A percentile compares a stretch with the other conserved stretches of the same genome.
These are phyloP conservation scores for Calocera cornea DNA, from an alignment of 768 basidiomycete species.

Conservation along the genomic window DNA sequence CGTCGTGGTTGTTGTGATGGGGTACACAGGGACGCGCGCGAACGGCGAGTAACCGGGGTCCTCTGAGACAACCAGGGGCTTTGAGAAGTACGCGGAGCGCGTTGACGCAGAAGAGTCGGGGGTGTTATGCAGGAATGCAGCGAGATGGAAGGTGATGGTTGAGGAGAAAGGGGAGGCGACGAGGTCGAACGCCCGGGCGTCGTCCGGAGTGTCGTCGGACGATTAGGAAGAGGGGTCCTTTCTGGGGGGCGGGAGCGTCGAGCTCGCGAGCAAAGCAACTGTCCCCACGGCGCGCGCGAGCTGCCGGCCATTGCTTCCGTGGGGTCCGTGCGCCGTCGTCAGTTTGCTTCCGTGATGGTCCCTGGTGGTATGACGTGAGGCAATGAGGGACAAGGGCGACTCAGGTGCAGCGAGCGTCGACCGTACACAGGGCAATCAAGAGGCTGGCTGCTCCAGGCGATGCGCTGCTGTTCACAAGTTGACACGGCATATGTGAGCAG, in stretches of 20 bases:
- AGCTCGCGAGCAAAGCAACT: conserved; percentile 4
- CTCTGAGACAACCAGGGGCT: neutral
- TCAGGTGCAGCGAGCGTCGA: neutral
- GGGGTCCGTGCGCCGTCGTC: neutral
- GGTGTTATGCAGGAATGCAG: conserved; percentile 4
- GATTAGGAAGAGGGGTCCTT: conserved; percentile 6
- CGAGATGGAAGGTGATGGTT: neutral
- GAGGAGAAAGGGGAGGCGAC: neutral
- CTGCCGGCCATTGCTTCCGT: conserved; percentile 3
- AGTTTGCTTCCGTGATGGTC: neutral
- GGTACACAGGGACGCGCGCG: neutral
- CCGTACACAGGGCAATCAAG: neutral
- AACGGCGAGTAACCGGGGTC: neutral
- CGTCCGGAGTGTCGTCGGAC: conserved; percentile 5
- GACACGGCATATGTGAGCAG: too few relatives aligned
- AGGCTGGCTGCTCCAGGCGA: neutral
- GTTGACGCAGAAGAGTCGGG: neutral
- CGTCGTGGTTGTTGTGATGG: neutral
- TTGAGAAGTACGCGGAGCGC: neutral
- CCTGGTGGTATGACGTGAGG: conserved; percentile 3
- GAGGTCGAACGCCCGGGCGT: conserved; percentile 5
- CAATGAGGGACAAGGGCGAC: neutral
- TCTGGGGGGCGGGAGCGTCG: conserved; percentile 3
- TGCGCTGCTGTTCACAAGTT: too few relatives aligned
- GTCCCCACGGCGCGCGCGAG: conserved; percentile 2